Base-by-base conservation (phyloP, 306 rosid species). In the Coriaria nepalensis region DNA sequence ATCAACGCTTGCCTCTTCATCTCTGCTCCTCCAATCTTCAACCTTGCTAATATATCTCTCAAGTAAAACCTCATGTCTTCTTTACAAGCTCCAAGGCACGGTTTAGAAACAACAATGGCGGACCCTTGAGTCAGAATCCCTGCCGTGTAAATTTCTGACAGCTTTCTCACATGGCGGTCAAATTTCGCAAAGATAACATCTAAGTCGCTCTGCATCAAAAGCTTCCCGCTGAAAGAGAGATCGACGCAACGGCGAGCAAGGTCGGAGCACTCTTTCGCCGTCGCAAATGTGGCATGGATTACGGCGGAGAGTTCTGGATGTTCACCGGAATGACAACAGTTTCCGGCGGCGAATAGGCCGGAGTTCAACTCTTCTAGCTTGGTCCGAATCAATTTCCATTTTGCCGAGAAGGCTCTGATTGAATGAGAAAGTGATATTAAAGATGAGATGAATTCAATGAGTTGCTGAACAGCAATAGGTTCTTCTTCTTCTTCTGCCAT, bases 201-300 rank as follows among this genome's bases (percentile, higher is more conserved):
- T 73, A 87, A 73, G 56, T 87, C 96, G 64, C 94, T 82, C 73
- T 82, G 96, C 96, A 87, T 87, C 69, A 87, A 64, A 9, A 87
- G 92, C 83, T 87, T 87, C 48, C 96, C 96, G 37, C 87, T 74
- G 64, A 72, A 87, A 0, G 96, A 79, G 7, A 82, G 71, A 50
- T 82, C 87, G 43, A 75, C 65, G 49, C 96, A 87, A 6, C 84
- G 96, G 11, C 73, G 75, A 32, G 84, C 90, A 33, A 79, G 78
- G 40, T 75, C 82, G 59, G 68, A 55, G 60, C 82, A 79, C 58
- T 87, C 87, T 13, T 65, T 68, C 29, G 59, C 55, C 11, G 94
- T 72, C 6, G 5, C 38, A 12, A 63, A n/a, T 4, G 71, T 44
- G 10, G 64, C 54, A 10, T 72, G 65, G 10, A 73, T 12, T 39